Evolutionary conservation across 495 filamentous ascomycete genomes (phyloP).

Genomic region (Xylaria castorea): DNA sequence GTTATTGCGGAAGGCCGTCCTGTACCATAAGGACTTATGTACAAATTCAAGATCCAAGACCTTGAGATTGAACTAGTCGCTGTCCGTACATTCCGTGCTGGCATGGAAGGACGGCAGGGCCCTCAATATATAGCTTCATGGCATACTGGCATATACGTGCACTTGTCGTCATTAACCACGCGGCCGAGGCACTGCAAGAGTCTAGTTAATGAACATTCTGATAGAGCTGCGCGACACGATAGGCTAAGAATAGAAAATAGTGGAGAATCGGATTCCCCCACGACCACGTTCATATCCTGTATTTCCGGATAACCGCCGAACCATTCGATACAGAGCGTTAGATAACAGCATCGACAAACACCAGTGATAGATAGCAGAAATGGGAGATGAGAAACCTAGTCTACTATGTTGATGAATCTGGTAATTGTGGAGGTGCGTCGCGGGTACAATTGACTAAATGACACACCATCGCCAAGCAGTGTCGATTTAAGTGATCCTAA

Average conservation of each 20-base stretch:
- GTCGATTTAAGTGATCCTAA: neutral
- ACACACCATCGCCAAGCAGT: neutral
- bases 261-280: neutral
- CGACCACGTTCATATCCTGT: neutral
- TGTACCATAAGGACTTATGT: too few species aligned
- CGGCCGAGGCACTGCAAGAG: neutral
- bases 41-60: too few species aligned
- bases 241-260: neutral
- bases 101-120: too few species aligned
- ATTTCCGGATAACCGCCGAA: neutral
- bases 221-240: neutral
- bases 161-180: too few species aligned
- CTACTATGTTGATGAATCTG: neutral
- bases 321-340: neutral
- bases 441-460: neutral
- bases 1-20: too few species aligned
- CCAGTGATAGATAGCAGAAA: neutral
- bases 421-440: neutral
- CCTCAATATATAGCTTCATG: too few species aligned
- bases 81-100: too few species aligned
- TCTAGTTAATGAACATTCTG: neutral
- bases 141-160: too few species aligned
- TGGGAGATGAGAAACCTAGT: neutral
- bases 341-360: neutral
- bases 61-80: too few species aligned